Percentiles rank a stretch among this genome's conserved stretches.
Conservation (phyloP, 208 protist genomes). For the Trypanosoma lewisi region DNA sequence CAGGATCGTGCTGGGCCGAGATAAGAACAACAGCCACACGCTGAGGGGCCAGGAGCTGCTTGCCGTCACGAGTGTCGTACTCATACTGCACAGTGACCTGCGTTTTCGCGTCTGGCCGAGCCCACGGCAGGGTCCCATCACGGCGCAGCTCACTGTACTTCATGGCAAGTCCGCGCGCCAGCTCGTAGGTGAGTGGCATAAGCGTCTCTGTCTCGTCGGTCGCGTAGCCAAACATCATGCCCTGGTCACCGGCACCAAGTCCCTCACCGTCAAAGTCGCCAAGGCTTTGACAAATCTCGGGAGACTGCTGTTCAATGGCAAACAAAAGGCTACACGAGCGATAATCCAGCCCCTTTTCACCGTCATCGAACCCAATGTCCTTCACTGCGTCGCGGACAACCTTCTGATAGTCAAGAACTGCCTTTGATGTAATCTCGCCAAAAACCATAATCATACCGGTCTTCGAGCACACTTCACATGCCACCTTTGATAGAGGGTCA, state of each 20-base stretch:
- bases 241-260: constrained; percentile 99
- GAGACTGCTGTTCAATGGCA: constrained; percentile 98
- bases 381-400: constrained; percentile 97
- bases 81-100: constrained; percentile 99
- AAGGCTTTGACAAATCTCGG: constrained; percentile 98
- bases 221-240: constrained; percentile 99
- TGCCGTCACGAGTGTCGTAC: constrained; percentile 81
- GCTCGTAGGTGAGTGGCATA: constrained; percentile 98
- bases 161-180: constrained; percentile 92
- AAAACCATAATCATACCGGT: constrained; percentile 99
- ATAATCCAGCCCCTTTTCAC: constrained; percentile 96
- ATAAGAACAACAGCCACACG: constrained; percentile 98
- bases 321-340: constrained; percentile 98
- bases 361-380: constrained; percentile 98
- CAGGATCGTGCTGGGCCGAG: constrained; percentile 97
- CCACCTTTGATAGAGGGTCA: constrained; percentile 98
- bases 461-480: constrained; percentile 98
- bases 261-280: constrained; percentile 94
- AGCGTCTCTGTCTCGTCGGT: constrained; percentile 98
- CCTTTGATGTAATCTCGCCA: constrained; percentile 99
- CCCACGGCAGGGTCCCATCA: constrained; percentile 91
- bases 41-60: constrained; percentile 87
- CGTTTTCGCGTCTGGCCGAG: constrained; percentile 99
- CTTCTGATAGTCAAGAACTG: constrained; percentile 97
- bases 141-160: constrained; percentile 97